Evolutionary conservation across 352 stramenopile genomes (phyloP).

Genomic region (Peronospora tabacina): DNA sequence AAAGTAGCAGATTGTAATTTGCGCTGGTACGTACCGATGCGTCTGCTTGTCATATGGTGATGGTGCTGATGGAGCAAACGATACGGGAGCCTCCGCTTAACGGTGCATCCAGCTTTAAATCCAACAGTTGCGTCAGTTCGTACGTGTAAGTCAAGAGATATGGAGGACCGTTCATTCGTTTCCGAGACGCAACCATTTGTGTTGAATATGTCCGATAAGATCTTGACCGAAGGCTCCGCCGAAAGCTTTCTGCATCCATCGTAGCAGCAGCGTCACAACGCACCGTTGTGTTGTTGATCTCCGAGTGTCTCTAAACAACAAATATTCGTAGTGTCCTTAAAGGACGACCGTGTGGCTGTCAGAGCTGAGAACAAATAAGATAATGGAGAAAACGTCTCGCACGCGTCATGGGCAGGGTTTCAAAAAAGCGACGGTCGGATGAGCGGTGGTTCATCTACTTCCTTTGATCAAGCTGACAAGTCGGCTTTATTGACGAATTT

Average conservation of each 20-base stretch:
- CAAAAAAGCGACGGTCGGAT: no score
- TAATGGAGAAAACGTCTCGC: no score
- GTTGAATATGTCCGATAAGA: constrained; percentile 10
- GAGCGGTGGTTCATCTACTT: no score
- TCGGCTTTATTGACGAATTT: no score
- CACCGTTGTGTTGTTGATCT: constrained; percentile 49
- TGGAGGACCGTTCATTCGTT: constrained; percentile 11
- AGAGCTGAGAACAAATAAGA: no score
- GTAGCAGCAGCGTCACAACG: constrained; percentile 32
- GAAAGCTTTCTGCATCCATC: constrained; percentile 48
- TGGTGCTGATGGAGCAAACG: not conserved
- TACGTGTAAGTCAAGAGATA: constrained; percentile 16
- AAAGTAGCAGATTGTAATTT: constrained; percentile 10
- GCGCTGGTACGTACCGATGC: constrained; percentile 11
- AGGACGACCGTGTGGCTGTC: no score
- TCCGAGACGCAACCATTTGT: constrained; percentile 13
- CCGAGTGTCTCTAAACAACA: no score
- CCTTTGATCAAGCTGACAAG: no score
- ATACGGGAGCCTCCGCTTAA: not conserved
- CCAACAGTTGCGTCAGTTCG: constrained; percentile 2
- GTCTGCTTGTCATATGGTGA: not conserved
- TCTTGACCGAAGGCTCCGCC: constrained; percentile 39
- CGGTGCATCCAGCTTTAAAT: constrained; percentile 2
- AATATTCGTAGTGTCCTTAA: no score
- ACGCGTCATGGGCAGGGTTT: no score